These are phyloP conservation scores for Cerrena zonata DNA, from an alignment of 1,284 basidiomycete genomes.

Conservation along the genomic window DNA sequence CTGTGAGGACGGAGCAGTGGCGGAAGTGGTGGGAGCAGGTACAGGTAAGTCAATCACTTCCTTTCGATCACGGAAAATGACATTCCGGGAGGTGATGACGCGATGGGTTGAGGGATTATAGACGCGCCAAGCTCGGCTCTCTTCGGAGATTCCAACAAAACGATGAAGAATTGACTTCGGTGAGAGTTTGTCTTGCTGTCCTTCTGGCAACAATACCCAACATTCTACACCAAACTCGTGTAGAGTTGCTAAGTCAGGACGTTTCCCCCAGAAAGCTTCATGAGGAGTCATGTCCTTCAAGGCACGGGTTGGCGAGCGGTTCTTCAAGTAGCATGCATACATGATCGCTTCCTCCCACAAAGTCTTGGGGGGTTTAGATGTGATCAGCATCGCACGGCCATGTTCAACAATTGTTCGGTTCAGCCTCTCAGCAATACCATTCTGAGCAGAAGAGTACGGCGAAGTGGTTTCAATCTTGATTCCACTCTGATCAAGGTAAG, in stretches of 20 bases:
- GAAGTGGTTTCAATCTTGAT: conserved; percentile 7
- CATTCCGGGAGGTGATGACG: conserved; percentile 19
- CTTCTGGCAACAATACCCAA: conserved; percentile 16
- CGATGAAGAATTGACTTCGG: conserved; percentile 16
- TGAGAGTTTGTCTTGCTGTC: conserved; percentile 11
- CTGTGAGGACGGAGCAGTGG: background rate
- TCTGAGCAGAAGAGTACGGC: conserved; percentile 17
- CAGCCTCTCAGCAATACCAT: conserved; percentile 24
- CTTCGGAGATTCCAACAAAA: conserved; percentile 20
- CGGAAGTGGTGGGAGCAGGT: background rate
- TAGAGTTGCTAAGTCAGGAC: conserved; percentile 17
- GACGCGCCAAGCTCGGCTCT: conserved; percentile 14
- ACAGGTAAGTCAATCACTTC: background rate
- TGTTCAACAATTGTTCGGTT: conserved; percentile 23
- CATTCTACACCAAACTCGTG: conserved; percentile 22
- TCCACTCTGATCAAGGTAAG: background rate
- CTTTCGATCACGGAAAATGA: conserved; percentile 17
- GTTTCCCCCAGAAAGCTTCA: conserved; percentile 9
- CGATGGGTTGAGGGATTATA: conserved; percentile 14
- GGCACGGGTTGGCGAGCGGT: conserved; percentile 11
- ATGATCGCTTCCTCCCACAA: conserved; percentile 24
- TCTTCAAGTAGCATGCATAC: conserved; percentile 9
- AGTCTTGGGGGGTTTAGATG: conserved; percentile 12
- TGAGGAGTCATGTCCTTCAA: conserved; percentile 8
- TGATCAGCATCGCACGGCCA: conserved; percentile 21